Conservation (phyloP, 331 rosid species). For the Cucumis variabilis region DNA sequence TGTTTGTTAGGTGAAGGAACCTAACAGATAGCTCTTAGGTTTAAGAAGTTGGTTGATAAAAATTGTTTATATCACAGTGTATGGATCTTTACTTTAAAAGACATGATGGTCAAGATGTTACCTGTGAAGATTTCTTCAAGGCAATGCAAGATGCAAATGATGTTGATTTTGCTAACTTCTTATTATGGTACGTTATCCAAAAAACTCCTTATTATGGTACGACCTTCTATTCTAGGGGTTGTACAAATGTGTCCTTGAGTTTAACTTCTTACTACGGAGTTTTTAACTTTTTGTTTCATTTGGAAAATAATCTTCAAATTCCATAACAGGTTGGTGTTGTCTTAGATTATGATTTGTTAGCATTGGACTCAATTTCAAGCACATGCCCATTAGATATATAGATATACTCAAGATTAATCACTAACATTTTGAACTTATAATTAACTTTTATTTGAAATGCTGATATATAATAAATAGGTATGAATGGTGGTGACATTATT, state of each 20-base stretch:
- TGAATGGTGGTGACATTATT: conserved; percentile 66
- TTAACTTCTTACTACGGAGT: conserved; percentile 79
- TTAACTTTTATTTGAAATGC: neutral
- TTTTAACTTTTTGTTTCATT: conserved; percentile 27
- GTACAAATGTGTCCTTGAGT: neutral
- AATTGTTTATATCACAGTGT: conserved; percentile 64
- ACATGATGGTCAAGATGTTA: conserved; percentile 98
- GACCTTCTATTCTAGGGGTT: neutral
- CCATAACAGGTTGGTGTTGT: conserved; percentile 85
- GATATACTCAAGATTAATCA: too few relatives aligned
- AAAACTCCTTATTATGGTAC: conserved; percentile 57
- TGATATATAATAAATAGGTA: neutral
- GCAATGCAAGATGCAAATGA: conserved; percentile 97
- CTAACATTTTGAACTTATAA: neutral
- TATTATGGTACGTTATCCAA: conserved; percentile 4
- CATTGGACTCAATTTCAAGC: conserved; percentile 91
- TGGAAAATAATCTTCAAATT: neutral
- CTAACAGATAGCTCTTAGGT: neutral
- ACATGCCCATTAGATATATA: conserved; percentile 14
- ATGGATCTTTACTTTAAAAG: conserved; percentile 98
- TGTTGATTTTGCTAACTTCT: conserved; percentile 96
- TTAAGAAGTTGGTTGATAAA: conserved; percentile 12
- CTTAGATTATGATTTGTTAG: conserved; percentile 90
- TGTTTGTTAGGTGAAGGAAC: neutral
- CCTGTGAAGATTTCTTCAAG: conserved; percentile 94